Percentiles rank a stretch among this genome's conserved stretches.
phyloP scores from a whole-genome alignment of 2,329 filamentous ascomycete genomes.

The Thielaviopsis ethacetica region DNA sequence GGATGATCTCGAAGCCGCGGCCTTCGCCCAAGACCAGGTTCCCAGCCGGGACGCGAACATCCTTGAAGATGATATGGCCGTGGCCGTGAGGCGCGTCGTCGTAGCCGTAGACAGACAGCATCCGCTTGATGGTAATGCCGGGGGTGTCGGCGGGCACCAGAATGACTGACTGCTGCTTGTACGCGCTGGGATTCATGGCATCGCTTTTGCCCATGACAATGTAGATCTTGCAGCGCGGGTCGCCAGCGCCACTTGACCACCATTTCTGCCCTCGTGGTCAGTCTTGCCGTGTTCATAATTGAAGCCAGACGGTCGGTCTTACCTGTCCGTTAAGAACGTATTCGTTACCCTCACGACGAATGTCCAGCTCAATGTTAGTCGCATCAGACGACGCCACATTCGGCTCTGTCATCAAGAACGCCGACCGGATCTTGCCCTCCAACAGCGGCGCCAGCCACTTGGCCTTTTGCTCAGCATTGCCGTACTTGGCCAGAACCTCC shows the following conservation, averaged over 20 bases:
- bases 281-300: not conserved
- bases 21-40: conserved; percentile 89
- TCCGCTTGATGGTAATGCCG: conserved; percentile 83
- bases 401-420: conserved; percentile 89
- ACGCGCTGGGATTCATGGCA: conserved; percentile 54
- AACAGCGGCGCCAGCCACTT: conserved; percentile 70
- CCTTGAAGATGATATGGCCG: conserved; percentile 75
- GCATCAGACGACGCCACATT: conserved; percentile 80
- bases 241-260: conserved; percentile 95
- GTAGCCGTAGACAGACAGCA: conserved; percentile 88
- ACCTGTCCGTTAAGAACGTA: conserved; percentile 83
- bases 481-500: conserved; percentile 88
- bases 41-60: conserved; percentile 70
- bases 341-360: conserved; percentile 67
- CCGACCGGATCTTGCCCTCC: conserved; percentile 71
- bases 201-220: conserved; percentile 94
- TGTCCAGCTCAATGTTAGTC: conserved; percentile 76
- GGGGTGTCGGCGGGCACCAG: conserved; percentile 67
- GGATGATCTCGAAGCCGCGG: conserved; percentile 94
- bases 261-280: conserved; percentile 52
- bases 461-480: conserved; percentile 68
- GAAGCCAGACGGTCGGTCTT: conserved; percentile 21
- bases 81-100: conserved; percentile 98
- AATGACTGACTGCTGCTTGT: conserved; percentile 86
- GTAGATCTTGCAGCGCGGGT: conserved; percentile 83